These are phyloP conservation scores for Magnusiomyces fungicola DNA, from an alignment of 1,139 yeast species.

Conservation along the genomic window DNA sequence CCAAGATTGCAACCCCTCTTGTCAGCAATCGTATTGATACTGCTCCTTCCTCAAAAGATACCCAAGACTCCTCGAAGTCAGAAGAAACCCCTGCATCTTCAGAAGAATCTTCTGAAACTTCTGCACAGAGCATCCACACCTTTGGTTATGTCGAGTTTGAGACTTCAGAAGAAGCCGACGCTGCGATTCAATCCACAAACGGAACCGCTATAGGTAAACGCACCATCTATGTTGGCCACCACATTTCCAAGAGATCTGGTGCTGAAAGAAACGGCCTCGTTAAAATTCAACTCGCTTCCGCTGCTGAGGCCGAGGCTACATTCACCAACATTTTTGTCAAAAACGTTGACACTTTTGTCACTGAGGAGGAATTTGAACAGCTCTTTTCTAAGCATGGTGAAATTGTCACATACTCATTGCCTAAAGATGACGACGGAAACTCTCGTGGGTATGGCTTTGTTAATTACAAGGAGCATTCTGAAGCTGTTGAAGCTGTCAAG, in stretches of 20 bases:
- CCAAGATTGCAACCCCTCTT: constrained; percentile 85
- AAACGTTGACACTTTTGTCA: constrained; percentile 49
- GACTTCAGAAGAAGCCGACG: constrained; percentile 67
- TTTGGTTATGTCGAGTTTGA: constrained; percentile 93
- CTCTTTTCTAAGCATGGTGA: constrained; percentile 45
- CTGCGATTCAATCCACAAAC: constrained; percentile 82
- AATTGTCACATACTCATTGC: constrained; percentile 55
- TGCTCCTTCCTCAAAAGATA: constrained; percentile 43
- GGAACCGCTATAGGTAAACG: constrained; percentile 82
- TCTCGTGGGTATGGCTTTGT: constrained; percentile 88
- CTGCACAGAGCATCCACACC: constrained; percentile 38
- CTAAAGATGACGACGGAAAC: constrained; percentile 63
- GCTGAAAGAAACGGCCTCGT: not conserved
- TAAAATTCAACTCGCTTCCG: constrained; percentile 43
- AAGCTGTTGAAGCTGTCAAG: constrained; percentile 77
- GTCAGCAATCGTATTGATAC: not conserved
- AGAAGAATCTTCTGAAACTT: not conserved
- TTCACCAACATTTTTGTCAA: constrained; percentile 84
- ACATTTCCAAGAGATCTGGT: constrained; percentile 55
- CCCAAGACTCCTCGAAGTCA: no score
- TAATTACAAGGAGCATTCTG: constrained; percentile 69
- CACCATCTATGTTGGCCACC: constrained; percentile 84
- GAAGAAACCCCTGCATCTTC: no score
- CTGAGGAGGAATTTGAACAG: constrained; percentile 10
- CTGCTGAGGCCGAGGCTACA: constrained; percentile 74